These are phyloP conservation scores for Suhomyces sp. DNA, from an alignment of 805 yeast species.

Conservation along the genomic window DNA sequence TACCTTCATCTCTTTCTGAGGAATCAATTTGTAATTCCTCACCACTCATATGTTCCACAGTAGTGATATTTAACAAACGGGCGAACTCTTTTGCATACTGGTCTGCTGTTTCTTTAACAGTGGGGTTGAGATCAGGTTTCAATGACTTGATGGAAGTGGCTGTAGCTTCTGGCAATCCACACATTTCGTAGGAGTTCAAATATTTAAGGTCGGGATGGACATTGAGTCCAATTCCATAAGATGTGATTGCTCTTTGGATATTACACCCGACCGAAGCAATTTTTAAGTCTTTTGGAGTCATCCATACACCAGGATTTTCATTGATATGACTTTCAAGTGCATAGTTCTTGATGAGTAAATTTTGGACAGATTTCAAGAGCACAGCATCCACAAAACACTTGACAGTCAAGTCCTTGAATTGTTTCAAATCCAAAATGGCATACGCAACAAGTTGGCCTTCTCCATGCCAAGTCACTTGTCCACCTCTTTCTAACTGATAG, in stretches of 20 bases:
- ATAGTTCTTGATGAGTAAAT: conserved; percentile 38
- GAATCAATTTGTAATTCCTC: conserved; percentile 19
- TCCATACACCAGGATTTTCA: conserved; percentile 89
- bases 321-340: conserved; percentile 52
- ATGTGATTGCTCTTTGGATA: conserved; percentile 77
- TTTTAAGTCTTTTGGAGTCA: conserved; percentile 48
- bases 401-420: conserved; percentile 55
- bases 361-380: conserved; percentile 58
- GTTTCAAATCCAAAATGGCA: conserved; percentile 62
- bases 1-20: background rate
- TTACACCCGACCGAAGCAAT: conserved; percentile 90
- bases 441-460: conserved; percentile 91
- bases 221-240: conserved; percentile 88
- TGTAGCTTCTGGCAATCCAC: conserved; percentile 68
- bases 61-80: conserved; percentile 27
- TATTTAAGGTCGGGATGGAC: conserved; percentile 69
- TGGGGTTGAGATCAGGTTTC: conserved; percentile 10
- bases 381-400: conserved; percentile 62
- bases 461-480: conserved; percentile 96
- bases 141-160: conserved; percentile 36
- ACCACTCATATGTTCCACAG: conserved; percentile 38
- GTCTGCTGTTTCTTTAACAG: conserved; percentile 26
- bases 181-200: conserved; percentile 73
- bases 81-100: conserved; percentile 40
- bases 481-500: conserved; percentile 86